These are phyloP conservation scores for Xylaria sp. DNA, from an alignment of 2,329 filamentous ascomycete species.

Conservation along the genomic window DNA sequence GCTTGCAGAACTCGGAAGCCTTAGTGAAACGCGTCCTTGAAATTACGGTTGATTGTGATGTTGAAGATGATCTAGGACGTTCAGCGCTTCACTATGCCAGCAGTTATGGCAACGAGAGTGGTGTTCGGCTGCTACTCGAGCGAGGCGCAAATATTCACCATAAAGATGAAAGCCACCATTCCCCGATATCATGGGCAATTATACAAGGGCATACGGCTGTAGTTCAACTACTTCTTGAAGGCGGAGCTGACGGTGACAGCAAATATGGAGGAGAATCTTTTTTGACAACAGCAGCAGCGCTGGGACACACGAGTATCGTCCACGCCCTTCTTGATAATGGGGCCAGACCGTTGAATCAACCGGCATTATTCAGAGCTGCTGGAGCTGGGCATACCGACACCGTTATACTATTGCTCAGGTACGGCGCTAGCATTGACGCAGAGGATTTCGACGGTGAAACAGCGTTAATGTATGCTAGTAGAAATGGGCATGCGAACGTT, in stretches of 20 bases:
- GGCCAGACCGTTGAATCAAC: neutral
- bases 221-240: neutral
- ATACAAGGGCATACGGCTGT: neutral
- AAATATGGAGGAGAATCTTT: neutral
- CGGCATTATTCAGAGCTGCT: neutral
- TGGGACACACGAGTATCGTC: conserved; percentile 2
- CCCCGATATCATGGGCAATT: neutral
- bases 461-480: neutral
- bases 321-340: neutral
- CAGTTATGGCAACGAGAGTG: neutral
- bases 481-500: neutral
- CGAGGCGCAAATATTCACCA: neutral
- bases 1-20: neutral
- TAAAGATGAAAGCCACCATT: neutral
- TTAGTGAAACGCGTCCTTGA: neutral
- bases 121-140: neutral
- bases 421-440: neutral
- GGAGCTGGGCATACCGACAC: neutral
- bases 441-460: neutral
- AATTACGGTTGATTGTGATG: neutral
- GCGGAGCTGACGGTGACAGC: neutral
- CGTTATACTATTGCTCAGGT: conserved; percentile 3
- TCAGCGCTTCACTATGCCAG: conserved; percentile 22
- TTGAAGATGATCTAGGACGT: neutral
- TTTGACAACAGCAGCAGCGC: neutral